Percentiles rank a stretch among this genome's conserved stretches.
Conservation (phyloP, 495 filamentous ascomycete species). For the Aspergillus homomorphus region DNA sequence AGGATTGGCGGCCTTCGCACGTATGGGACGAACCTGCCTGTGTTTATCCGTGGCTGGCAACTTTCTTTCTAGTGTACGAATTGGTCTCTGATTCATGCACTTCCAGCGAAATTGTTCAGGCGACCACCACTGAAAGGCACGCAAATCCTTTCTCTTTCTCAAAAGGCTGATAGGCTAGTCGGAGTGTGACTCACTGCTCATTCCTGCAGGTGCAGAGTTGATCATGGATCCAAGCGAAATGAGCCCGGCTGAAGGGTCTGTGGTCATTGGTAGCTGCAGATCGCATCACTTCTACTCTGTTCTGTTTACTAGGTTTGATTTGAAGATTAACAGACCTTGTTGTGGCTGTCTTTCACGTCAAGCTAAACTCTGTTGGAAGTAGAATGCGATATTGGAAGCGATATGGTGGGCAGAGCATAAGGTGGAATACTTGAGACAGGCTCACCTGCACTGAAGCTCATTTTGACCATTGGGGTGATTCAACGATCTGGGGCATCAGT, state of each 20-base stretch:
- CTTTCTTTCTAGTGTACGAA: background rate
- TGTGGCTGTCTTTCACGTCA: too few species aligned
- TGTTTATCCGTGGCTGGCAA: background rate
- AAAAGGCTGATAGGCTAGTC: background rate
- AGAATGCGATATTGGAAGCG: background rate
- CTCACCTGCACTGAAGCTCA: too few species aligned
- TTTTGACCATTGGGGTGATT: too few species aligned
- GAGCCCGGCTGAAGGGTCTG: conserved; percentile 16
- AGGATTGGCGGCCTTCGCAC: background rate
- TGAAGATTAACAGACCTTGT: background rate
- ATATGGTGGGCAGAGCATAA: background rate
- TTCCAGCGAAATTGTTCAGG: background rate
- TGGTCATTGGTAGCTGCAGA: background rate
- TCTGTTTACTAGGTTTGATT: too few species aligned
- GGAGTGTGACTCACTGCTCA: conserved; percentile 1
- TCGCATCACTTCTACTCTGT: background rate
- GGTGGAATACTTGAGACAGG: background rate
- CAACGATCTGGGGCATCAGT: too few species aligned
- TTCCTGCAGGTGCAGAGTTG: conserved; percentile 2
- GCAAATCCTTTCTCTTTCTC: background rate
- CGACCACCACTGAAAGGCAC: background rate
- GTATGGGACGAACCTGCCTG: background rate
- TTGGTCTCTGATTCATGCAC: background rate
- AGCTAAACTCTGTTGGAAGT: background rate
- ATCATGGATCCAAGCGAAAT: background rate